These are phyloP conservation scores for Conticribra guillardii DNA, from an alignment of 108 stramenopile species.

Conservation along the genomic window DNA sequence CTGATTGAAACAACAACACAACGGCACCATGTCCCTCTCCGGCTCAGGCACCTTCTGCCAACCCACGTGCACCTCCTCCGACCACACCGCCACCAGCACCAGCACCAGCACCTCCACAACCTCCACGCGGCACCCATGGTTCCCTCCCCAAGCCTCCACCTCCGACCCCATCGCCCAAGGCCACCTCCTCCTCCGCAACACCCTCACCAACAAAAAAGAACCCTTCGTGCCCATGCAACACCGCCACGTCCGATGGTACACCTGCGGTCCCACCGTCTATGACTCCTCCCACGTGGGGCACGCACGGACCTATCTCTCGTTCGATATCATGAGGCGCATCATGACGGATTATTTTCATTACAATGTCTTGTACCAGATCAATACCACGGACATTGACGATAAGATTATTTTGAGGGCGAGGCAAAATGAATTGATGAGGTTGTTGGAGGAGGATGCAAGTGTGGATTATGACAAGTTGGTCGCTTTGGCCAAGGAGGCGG, in stretches of 20 bases:
- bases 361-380: conserved; percentile 87
- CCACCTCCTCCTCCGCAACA: conserved; percentile 66
- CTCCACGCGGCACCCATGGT: conserved; percentile 59
- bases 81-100: too few relatives aligned
- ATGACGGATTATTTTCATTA: conserved; percentile 95
- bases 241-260: conserved; percentile 71
- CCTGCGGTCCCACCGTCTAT: conserved; percentile 99
- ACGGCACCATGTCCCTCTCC: conserved; percentile 51
- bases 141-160: conserved; percentile 46
- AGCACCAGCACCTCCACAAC: conserved; percentile 7
- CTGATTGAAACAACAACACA: background rate
- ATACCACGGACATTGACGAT: conserved; percentile 99
- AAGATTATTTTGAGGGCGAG: conserved; percentile 95
- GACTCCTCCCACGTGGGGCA: conserved; percentile 97
- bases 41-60: conserved; percentile 50
- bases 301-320: conserved; percentile 96
- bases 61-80: conserved; percentile 6
- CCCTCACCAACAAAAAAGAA: conserved; percentile 63
- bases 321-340: conserved; percentile 98
- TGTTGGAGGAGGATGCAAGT: conserved; percentile 43
- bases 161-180: conserved; percentile 60
- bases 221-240: conserved; percentile 64
- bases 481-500: conserved; percentile 48
- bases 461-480: conserved; percentile 45
- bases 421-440: conserved; percentile 66